Percentiles rank a stretch among this genome's conserved stretches.
phyloP scores from a whole-genome alignment of 192 early-diverging fungal species.

The Dissophora ornata region DNA sequence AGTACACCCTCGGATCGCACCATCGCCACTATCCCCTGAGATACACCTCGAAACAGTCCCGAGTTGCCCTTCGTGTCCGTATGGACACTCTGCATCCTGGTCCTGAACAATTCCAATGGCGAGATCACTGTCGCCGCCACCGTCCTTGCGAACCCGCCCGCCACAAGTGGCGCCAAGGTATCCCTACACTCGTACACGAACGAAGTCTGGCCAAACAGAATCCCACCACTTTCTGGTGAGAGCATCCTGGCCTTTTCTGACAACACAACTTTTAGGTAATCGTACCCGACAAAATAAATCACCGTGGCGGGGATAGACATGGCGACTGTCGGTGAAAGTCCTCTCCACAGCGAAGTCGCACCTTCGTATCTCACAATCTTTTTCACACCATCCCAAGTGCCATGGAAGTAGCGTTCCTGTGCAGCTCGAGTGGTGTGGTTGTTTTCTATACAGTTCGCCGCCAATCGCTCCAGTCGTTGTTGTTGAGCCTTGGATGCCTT shows the following conservation, averaged over 20 bases:
- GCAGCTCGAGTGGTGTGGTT: slow-evolving; percentile 23
- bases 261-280: slow-evolving; percentile 74
- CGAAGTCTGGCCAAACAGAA: slow-evolving; percentile 15
- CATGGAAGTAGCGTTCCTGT: slow-evolving; percentile 37
- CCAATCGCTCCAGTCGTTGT: slow-evolving; percentile 39
- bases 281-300: slow-evolving; percentile 96
- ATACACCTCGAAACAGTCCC: slow-evolving; percentile 63
- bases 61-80: slow-evolving; percentile 64
- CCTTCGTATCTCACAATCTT: slow-evolving; percentile 89
- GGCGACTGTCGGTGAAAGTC: slow-evolving; percentile 85
- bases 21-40: slow-evolving; percentile 70
- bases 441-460: slow-evolving; percentile 45
- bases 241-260: slow-evolving; percentile 13
- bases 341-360: slow-evolving; percentile 82
- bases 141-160: slow-evolving; percentile 84
- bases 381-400: slow-evolving; percentile 75
- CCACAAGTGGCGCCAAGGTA: slow-evolving; percentile 58
- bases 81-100: slow-evolving; percentile 85
- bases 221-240: slow-evolving; percentile 18
- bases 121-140: slow-evolving; percentile 83
- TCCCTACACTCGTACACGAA: slow-evolving; percentile 32
- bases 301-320: slow-evolving; percentile 93
- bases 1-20: slow-evolving; percentile 66
- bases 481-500: slow-evolving; percentile 20
- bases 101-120: slow-evolving; percentile 91